These are phyloP conservation scores for Saccharomycodes ludwigii DNA, from an alignment of 805 yeast genomes.

Conservation along the genomic window DNA sequence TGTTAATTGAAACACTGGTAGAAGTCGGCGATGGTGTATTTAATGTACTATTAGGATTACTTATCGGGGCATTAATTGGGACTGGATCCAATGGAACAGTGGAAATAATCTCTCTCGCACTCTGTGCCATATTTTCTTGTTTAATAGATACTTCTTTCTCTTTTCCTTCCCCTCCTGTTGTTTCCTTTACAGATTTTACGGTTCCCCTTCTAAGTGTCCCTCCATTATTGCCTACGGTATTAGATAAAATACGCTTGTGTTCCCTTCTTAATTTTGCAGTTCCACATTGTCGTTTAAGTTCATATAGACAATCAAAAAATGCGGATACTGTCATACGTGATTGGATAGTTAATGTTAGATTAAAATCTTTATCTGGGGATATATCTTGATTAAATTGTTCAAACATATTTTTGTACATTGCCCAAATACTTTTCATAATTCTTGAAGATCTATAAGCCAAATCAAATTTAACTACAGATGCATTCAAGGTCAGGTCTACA, in stretches of 20 bases:
- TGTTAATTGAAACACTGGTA: neutral
- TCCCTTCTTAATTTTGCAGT: conserved; percentile 51
- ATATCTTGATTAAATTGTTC: conserved; percentile 28
- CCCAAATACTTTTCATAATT: conserved; percentile 92
- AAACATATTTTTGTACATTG: conserved; percentile 57
- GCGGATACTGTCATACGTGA: conserved; percentile 89
- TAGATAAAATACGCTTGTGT: conserved; percentile 7
- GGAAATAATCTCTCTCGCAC: conserved; percentile 61
- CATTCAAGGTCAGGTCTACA: conserved; percentile 54
- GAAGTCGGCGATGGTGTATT: conserved; percentile 12
- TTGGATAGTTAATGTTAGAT: conserved; percentile 42
- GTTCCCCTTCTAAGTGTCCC: conserved; percentile 8
- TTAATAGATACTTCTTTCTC: conserved; percentile 40
- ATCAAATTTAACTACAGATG: conserved; percentile 83
- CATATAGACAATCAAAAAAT: conserved; percentile 81
- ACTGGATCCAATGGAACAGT: conserved; percentile 78
- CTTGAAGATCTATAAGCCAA: conserved; percentile 89
- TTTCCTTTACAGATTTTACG: conserved; percentile 25
- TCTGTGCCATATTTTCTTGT: conserved; percentile 52
- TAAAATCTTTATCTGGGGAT: conserved; percentile 16
- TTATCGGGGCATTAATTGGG: conserved; percentile 38
- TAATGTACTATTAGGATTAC: conserved; percentile 12
- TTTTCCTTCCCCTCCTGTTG: conserved; percentile 21
- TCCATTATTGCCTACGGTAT: conserved; percentile 7
- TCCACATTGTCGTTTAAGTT: conserved; percentile 77